phyloP scores from a whole-genome alignment of 768 basidiomycete species.

The Trametes villosa region DNA sequence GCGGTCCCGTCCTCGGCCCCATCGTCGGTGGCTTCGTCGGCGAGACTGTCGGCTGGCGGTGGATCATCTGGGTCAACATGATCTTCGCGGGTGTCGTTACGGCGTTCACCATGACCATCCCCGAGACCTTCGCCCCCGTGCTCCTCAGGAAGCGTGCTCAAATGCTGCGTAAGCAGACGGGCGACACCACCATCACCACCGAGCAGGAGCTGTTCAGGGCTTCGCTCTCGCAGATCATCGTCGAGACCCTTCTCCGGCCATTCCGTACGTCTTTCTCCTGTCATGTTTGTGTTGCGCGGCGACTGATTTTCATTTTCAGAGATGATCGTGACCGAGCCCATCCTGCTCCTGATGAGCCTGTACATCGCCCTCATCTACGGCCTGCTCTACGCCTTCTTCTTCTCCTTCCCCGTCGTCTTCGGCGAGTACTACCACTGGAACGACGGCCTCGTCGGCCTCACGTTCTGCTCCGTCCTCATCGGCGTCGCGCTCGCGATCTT shows the following conservation, averaged over 20 bases:
- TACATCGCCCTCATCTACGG: slow-evolving; percentile 51
- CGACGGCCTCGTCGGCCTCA: slow-evolving; percentile 43
- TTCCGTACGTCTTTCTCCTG: slow-evolving; percentile 32
- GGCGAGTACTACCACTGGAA: slow-evolving; percentile 41
- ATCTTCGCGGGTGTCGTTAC: slow-evolving; percentile 43
- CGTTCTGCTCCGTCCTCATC: slow-evolving; percentile 46
- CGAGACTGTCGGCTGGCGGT: slow-evolving; percentile 44
- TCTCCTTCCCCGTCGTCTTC: slow-evolving; percentile 44
- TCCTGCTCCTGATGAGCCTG: slow-evolving; percentile 48
- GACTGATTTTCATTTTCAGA: slow-evolving; percentile 17
- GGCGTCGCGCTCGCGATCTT: slow-evolving; percentile 41
- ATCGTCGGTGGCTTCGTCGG: slow-evolving; percentile 54
- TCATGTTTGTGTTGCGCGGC: background rate
- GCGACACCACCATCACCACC: slow-evolving; percentile 41
- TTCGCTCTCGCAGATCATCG: slow-evolving; percentile 41
- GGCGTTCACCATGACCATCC: slow-evolving; percentile 37
- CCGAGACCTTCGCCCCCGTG: slow-evolving; percentile 53
- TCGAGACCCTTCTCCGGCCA: slow-evolving; percentile 46
- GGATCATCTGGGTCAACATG: slow-evolving; percentile 47
- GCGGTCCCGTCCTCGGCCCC: slow-evolving; percentile 54
- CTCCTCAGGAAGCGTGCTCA: slow-evolving; percentile 45
- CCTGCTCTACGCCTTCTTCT: slow-evolving; percentile 43
- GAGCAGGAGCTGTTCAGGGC: slow-evolving; percentile 47
- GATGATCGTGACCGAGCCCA: slow-evolving; percentile 51
- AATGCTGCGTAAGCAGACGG: slow-evolving; percentile 42